Conservation (phyloP, 345 rosid genomes). For the Linum trigynum region DNA sequence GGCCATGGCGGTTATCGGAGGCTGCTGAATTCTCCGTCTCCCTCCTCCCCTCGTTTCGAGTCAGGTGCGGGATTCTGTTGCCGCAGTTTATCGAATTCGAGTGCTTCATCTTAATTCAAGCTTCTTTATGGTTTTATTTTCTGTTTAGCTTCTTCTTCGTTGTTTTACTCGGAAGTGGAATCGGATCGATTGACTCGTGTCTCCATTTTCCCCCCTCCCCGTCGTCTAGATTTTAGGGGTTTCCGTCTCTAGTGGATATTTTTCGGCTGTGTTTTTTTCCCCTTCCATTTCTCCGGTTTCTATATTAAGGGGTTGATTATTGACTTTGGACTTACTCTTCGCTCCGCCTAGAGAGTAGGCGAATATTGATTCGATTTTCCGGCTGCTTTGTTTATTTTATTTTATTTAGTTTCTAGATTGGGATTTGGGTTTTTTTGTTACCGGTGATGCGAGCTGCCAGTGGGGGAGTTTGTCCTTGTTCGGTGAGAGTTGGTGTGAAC, state of each 20-base stretch:
- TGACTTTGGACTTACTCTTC: conserved; percentile 26
- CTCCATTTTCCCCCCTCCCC: too few relatives aligned
- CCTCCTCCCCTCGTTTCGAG: too few relatives aligned
- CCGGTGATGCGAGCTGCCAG: not conserved
- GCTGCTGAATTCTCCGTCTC: not conserved
- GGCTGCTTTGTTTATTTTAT: not conserved
- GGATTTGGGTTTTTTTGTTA: conserved; percentile 6
- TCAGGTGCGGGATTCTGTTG: not conserved
- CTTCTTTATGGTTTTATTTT: too few relatives aligned
- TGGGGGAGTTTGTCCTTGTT: conserved; percentile 8
- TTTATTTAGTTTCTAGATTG: not conserved
- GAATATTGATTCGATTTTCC: conserved; percentile 23
- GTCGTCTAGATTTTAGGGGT: not conserved
- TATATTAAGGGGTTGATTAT: conserved; percentile 23
- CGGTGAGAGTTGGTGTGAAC: conserved; percentile 15
- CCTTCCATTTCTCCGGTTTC: conserved; percentile 6
- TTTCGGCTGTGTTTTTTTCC: conserved; percentile 14
- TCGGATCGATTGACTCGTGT: conserved; percentile 38
- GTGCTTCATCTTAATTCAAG: too few relatives aligned
- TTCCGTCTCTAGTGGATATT: not conserved
- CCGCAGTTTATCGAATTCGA: too few relatives aligned
- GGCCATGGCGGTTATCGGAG: not conserved
- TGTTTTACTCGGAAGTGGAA: conserved; percentile 9
- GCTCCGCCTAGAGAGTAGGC: conserved; percentile 25
- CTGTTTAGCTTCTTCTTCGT: conserved; percentile 1